These are phyloP conservation scores for Rutidosis leptorrhynchoides DNA, from an alignment of 129 eudicot genomes.

Conservation along the genomic window DNA sequence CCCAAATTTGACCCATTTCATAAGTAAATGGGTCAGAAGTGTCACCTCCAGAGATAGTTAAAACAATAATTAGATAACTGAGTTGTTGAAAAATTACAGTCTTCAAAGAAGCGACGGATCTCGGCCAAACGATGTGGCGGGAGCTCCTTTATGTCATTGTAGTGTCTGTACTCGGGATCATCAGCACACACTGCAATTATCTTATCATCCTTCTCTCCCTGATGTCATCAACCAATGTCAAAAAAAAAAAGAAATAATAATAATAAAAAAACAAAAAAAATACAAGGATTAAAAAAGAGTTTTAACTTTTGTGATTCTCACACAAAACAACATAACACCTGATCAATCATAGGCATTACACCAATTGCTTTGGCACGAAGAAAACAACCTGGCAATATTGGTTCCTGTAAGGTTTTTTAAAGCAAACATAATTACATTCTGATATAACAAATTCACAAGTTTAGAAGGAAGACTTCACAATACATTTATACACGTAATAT, in stretches of 20 bases:
- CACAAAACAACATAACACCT: conserved; percentile 38
- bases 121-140: conserved; percentile 98
- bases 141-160: conserved; percentile 78
- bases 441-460: conserved; percentile 9
- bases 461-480: no score
- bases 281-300: no score
- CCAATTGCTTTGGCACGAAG: conserved; percentile 95
- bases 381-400: conserved; percentile 95
- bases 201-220: conserved; percentile 99
- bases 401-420: conserved; percentile 57
- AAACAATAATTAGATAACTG: background rate
- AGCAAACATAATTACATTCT: background rate
- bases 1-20: background rate
- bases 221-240: no score
- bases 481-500: background rate
- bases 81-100: conserved; percentile 65
- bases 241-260: no score
- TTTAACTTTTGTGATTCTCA: background rate
- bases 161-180: conserved; percentile 90
- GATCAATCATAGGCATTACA: conserved; percentile 98
- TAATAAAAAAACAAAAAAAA: no score
- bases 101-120: conserved; percentile 98
- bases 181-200: conserved; percentile 99
- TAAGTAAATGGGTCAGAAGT: background rate
- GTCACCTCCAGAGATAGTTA: background rate